These are phyloP conservation scores for Penicillium carneum DNA, from an alignment of 2,329 filamentous ascomycete genomes.

Conservation along the genomic window DNA sequence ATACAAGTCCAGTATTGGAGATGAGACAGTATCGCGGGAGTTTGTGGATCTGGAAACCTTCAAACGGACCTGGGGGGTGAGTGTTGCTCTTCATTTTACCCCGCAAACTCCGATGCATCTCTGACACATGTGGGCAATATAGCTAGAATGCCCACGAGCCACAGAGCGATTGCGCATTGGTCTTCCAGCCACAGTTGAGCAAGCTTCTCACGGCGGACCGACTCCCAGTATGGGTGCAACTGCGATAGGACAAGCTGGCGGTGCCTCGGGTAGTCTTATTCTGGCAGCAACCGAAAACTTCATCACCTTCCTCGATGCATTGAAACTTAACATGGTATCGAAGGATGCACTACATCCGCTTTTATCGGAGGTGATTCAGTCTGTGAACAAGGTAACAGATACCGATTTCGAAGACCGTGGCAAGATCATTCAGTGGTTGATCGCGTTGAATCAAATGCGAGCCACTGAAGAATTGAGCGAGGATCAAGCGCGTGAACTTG, in stretches of 20 bases:
- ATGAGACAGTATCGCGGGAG: conserved; percentile 86
- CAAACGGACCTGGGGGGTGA: conserved; percentile 88
- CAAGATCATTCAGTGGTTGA: conserved; percentile 98
- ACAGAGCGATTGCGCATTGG: conserved; percentile 91
- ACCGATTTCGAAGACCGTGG: conserved; percentile 92
- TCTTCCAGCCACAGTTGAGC: conserved; percentile 81
- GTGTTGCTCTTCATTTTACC: conserved; percentile 44
- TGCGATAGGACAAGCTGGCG: conserved; percentile 38
- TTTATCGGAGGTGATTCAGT: conserved; percentile 93
- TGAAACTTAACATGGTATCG: conserved; percentile 88
- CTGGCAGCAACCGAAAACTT: conserved; percentile 95
- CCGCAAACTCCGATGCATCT: not conserved
- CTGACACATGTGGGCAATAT: conserved; percentile 20
- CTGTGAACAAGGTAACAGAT: conserved; percentile 95
- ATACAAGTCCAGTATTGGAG: conserved; percentile 91
- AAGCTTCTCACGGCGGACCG: conserved; percentile 61
- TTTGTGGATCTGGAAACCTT: conserved; percentile 91
- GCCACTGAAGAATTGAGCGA: conserved; percentile 89
- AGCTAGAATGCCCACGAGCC: conserved; percentile 93
- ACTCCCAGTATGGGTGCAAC: conserved; percentile 47
- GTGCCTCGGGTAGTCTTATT: conserved; percentile 71
- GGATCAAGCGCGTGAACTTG: conserved; percentile 84
- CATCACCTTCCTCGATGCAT: conserved; percentile 94
- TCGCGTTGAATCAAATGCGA: conserved; percentile 96
- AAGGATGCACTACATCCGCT: conserved; percentile 97